Evolutionary conservation across 805 yeast genomes (phyloP), one percentile per base, ranked within the genome.

Genomic region (Ogataea chonburiensis): DNA sequence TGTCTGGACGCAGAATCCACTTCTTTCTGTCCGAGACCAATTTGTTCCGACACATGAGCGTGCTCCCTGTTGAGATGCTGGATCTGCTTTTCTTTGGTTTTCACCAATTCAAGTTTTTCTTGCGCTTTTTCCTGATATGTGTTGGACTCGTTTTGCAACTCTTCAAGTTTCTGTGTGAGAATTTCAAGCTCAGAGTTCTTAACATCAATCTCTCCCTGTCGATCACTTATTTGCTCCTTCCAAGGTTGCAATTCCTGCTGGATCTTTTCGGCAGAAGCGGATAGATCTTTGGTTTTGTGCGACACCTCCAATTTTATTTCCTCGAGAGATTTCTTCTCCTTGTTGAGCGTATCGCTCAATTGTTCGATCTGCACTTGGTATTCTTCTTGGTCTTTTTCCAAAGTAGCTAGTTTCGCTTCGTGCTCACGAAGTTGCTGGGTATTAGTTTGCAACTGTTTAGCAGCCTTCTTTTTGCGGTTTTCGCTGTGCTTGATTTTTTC

Each of bases 161-260:
- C 68, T 0, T 55, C 54, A 30, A 68, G 63, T 40, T 77, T 74
- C 12, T 68, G 72, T 15, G 63, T 53, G 7, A 83, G 52, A 56
- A 86, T 70, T 16, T 76, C 75, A n/a, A 86, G 68, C 42, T 81
- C 77, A 6, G 86, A 75, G 34, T 74, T 68, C 3, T 79, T 74
- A n/a, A 86, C 71, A 33, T 79, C 73, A 6, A 83, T 71, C 29
- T 78, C 77, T 10, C 83, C 73, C 37, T 77, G 77, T 39, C 80
- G 79, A 11, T 73, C 71, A 41, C 74, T 79, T 19, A 88, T 63
- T 45, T 77, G 72, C 17, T 73, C 80, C 41, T 77, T 77, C 89
- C 94, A 87, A 0, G 98, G 98, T 47, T 85, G 89, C 5, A 87
- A 62, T 42, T 81, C 69, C 6, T 67, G 70, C 55, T 86, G 89